Base-by-base conservation (phyloP, 371 early-diverging fungal species). In the Rhizopus delemar region DNA sequence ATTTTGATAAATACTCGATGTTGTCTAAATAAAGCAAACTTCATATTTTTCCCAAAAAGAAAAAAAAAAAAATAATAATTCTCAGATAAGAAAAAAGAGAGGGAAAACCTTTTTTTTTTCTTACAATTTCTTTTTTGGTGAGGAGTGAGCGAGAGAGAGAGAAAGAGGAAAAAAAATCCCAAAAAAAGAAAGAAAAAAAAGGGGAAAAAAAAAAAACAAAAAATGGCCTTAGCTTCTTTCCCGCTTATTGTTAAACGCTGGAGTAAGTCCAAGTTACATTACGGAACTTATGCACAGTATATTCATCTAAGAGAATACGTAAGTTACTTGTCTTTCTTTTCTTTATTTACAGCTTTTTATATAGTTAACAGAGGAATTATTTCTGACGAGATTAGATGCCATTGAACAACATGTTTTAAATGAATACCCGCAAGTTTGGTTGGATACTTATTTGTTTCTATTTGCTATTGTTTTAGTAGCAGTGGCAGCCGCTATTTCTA, bases 401-500 rank as follows among this genome's bases (percentile, higher is more conserved):
- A 62, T 77, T 31, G 48, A 68, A 8, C 15, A 56, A n/a, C 59
- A 73, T 60, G 57, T 70, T 32, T 41, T 54, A 5, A 59, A 35
- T 15, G 60, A 59, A 46, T 77, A 63, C 31, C 77, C 77, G 5
- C 68, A 71, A 53, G 43, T 74, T 38, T 71, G 67, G 61, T 46
- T 70, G 11, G 74, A 77, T 22, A 69, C 70, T 1, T 71, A 71
- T 41, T 53, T 73, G 35, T 77, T 77, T 51, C n/a, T 66, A 15
- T 29, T 46, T 5, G 71, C 77, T 6, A 59, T 71, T 7, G 13
- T 49, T 12, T 51, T 77, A 11, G 72, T 77, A n/a, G 50, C 74
- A 36, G 59, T 46, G n/a, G 62, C 77, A 33, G 77, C 72, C 4
- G 68, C 59, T 8, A 68, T 77, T 50, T 66, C 77, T 15, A 67